phyloP scores from a whole-genome alignment of 2,329 filamentous ascomycete species.

The Dichotomopilus funicola region DNA sequence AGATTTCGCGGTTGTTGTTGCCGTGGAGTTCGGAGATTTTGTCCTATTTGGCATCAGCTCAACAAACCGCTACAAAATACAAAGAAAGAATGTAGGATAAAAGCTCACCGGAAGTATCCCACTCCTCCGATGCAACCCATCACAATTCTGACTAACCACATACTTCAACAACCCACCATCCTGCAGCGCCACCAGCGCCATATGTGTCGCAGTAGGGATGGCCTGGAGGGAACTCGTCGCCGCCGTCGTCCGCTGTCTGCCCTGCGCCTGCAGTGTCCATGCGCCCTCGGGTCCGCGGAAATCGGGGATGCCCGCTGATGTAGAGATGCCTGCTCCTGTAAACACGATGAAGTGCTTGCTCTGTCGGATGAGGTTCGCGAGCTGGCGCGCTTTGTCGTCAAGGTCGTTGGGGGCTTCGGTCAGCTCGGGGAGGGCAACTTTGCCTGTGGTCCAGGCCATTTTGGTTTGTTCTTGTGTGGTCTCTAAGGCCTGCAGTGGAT shows the following conservation, averaged over 20 bases:
- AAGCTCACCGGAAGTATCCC: constrained; percentile 37
- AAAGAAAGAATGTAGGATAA: no score
- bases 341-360: constrained; percentile 43
- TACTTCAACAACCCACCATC: constrained; percentile 36
- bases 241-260: constrained; percentile 29
- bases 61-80: no score
- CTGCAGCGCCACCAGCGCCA: constrained; percentile 41
- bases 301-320: constrained; percentile 43
- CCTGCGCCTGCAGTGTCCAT: constrained; percentile 40
- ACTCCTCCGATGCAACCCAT: constrained; percentile 40
- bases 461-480: not conserved
- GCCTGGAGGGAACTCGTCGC: constrained; percentile 36
- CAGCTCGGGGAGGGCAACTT: constrained; percentile 8
- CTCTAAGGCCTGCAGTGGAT: no score
- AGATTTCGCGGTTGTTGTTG: constrained; percentile 41
- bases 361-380: constrained; percentile 33
- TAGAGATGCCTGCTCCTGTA: constrained; percentile 42
- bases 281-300: constrained; percentile 42
- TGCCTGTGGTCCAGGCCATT: constrained; percentile 3
- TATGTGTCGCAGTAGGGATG: constrained; percentile 40
- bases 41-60: no score
- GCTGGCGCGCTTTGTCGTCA: constrained; percentile 32
- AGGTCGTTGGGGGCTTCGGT: constrained; percentile 23
- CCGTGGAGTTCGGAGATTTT: constrained; percentile 42
- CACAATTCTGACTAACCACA: constrained; percentile 40